These are phyloP conservation scores for Roridomyces roridus DNA, from an alignment of 768 basidiomycete species.

Conservation along the genomic window DNA sequence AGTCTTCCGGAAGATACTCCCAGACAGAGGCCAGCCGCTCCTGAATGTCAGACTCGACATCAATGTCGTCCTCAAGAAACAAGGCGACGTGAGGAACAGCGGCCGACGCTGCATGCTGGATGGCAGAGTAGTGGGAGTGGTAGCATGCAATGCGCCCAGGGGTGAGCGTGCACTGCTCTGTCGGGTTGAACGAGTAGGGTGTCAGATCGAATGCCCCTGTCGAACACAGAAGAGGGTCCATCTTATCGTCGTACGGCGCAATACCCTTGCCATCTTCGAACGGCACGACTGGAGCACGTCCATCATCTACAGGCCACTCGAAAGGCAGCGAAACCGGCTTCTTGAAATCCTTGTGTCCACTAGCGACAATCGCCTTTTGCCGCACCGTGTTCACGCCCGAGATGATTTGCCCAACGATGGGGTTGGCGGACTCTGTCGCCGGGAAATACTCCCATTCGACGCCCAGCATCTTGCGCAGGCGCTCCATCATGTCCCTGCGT, in stretches of 20 bases:
- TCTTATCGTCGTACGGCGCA: background rate
- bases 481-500: too few species aligned
- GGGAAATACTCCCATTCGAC: too few species aligned
- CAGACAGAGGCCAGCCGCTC: slow-evolving; percentile 49
- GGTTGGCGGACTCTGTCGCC: too few species aligned
- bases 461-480: too few species aligned
- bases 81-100: slow-evolving; percentile 42
- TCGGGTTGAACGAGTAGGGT: slow-evolving; percentile 41
- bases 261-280: too few species aligned
- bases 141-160: slow-evolving; percentile 71
- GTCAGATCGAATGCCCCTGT: slow-evolving; percentile 44
- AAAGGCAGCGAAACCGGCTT: slow-evolving; percentile 28
- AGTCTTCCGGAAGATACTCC: slow-evolving; percentile 58
- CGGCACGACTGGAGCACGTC: background rate
- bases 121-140: slow-evolving; percentile 66
- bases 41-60: slow-evolving; percentile 71
- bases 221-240: slow-evolving; percentile 48
- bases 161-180: slow-evolving; percentile 59
- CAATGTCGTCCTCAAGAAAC: slow-evolving; percentile 81
- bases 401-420: too few species aligned
- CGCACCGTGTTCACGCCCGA: too few species aligned
- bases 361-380: too few species aligned
- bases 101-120: slow-evolving; percentile 40
- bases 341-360: too few species aligned
- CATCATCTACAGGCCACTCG: slow-evolving; percentile 43